Evolutionary conservation across 148 eudicot genomes (phyloP).

Genomic region (Cornus kousa): DNA sequence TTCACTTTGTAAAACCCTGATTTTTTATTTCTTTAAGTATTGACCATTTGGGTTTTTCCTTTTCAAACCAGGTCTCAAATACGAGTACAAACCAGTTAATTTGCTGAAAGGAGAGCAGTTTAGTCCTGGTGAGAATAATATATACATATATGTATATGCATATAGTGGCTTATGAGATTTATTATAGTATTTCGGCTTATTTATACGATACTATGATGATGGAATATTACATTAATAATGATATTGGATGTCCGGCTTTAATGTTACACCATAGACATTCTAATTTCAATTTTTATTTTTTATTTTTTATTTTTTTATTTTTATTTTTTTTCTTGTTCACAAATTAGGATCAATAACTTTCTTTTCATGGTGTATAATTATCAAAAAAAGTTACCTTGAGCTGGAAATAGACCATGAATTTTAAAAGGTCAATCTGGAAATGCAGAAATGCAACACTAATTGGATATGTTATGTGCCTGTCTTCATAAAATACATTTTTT

Average conservation of each 20-base stretch:
- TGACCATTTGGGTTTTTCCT: not conserved
- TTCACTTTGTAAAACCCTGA: conserved; percentile 2
- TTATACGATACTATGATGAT: too few species aligned
- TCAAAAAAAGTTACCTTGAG: not conserved
- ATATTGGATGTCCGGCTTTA: too few species aligned
- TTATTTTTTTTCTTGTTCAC: too few species aligned
- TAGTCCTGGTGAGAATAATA: conserved; percentile 49
- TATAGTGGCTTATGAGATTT: too few species aligned
- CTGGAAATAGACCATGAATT: not conserved
- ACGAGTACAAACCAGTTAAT: conserved; percentile 76
- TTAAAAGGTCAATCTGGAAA: not conserved
- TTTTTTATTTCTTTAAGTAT: not conserved
- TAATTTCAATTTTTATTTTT: too few species aligned
- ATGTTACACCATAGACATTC: too few species aligned
- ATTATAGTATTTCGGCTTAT: too few species aligned
- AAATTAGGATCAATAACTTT: not conserved
- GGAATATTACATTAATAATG: too few species aligned
- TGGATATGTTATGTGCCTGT: not conserved
- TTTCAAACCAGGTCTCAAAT: conserved; percentile 54
- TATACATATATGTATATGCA: not conserved
- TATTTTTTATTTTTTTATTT: too few species aligned
- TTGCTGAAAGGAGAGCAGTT: conserved; percentile 71
- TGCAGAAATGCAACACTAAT: not conserved
- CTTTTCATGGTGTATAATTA: not conserved
- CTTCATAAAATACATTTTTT: not conserved